Evolutionary conservation across 176 grass and related monocot genomes (phyloP).

Genomic region (Musa troglodytarum): DNA sequence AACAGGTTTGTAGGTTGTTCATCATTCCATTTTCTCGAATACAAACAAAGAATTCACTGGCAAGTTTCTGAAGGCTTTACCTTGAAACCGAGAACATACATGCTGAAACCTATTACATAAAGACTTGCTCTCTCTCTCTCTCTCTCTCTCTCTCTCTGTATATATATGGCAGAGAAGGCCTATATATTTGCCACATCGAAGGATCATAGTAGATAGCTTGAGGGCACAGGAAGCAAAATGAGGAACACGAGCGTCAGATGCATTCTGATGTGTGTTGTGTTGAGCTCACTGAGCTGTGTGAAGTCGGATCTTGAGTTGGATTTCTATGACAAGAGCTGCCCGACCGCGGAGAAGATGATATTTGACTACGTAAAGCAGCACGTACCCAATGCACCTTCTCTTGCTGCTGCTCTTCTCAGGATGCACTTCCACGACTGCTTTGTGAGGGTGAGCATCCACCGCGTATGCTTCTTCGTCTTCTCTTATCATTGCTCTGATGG

Average conservation of each 20-base stretch:
- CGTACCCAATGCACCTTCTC: background rate
- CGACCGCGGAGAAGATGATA: conserved; percentile 18
- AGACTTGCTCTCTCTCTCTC: background rate
- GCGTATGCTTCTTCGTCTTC: background rate
- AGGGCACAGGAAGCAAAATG: background rate
- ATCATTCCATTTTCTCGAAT: background rate
- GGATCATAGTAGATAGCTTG: background rate
- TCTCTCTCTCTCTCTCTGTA: too few relatives aligned
- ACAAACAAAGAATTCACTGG: background rate
- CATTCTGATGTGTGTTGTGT: background rate
- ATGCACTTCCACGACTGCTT: conserved; percentile 29
- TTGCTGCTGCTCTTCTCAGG: conserved; percentile 21
- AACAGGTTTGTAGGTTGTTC: background rate
- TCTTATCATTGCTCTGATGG: background rate
- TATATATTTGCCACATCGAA: background rate
- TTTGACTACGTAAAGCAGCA: conserved; percentile 16
- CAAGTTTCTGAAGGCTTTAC: background rate
- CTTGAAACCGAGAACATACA: too few relatives aligned
- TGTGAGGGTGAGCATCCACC: conserved; percentile 1
- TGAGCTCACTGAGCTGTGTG: conserved; percentile 9
- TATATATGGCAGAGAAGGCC: background rate
- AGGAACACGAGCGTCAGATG: background rate
- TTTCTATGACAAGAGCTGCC: conserved; percentile 14
- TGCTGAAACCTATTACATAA: background rate
- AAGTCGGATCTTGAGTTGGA: conserved; percentile 12